Evolutionary conservation across 352 stramenopile species (phyloP).

Genomic region (Saprolegnia parasitica): DNA sequence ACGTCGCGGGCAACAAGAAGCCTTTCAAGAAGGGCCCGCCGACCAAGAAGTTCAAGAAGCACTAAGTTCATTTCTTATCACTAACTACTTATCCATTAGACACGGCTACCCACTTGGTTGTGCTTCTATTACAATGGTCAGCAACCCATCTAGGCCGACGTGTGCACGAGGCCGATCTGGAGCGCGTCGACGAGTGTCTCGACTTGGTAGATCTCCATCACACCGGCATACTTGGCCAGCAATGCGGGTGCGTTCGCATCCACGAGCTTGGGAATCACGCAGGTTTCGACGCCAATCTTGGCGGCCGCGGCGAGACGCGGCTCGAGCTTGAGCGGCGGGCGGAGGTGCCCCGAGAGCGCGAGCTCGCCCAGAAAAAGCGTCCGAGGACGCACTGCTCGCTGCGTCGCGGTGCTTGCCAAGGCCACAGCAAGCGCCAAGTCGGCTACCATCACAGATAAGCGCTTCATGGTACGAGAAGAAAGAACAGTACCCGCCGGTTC

Average conservation of each 20-base stretch:
- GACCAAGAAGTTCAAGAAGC: constrained; percentile 10
- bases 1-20: background rate
- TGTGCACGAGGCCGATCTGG: constrained; percentile 1
- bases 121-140: background rate
- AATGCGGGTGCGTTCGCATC: constrained; percentile 44
- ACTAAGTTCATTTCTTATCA: constrained; percentile 15
- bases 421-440: constrained; percentile 72
- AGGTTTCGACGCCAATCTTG: constrained; percentile 73
- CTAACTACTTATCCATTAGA: background rate
- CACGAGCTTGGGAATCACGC: constrained; percentile 60
- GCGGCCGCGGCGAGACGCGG: constrained; percentile 65
- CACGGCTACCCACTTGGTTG: too few species aligned
- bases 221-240: constrained; percentile 39
- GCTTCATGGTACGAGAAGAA: constrained; percentile 4
- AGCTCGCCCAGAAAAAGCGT: constrained; percentile 75
- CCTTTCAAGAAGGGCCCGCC: background rate
- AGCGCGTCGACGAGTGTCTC: constrained; percentile 26
- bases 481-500: constrained; percentile 44
- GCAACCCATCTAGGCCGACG: background rate
- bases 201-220: constrained; percentile 24
- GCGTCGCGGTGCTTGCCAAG: constrained; percentile 61
- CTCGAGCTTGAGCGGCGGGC: constrained; percentile 79
- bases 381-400: constrained; percentile 47
- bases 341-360: constrained; percentile 69
- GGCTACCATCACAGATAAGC: constrained; percentile 32